Evolutionary conservation across 1,284 basidiomycete genomes (phyloP), one percentile per base, ranked within the genome.

Genomic region (Rhodotorula sp.): DNA sequence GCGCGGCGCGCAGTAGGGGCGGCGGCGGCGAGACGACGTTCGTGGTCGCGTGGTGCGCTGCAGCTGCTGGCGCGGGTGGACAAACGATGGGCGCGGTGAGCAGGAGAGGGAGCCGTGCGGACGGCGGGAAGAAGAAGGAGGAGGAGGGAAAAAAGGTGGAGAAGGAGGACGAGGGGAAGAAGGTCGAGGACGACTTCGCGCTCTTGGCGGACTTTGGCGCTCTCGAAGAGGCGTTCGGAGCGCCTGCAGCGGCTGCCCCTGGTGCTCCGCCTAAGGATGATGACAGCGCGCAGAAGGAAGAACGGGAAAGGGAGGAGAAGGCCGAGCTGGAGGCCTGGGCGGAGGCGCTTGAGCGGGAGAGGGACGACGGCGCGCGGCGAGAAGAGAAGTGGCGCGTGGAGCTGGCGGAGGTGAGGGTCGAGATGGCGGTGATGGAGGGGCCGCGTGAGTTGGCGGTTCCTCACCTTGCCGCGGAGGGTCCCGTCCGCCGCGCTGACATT

Each of bases 171-270:
- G n/a, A 50, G 36, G 34, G 8, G 25, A 32, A 29, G 36, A 37
- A 55, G 37, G 58, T 44, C 57, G 71, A 69, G 46, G 64, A 67
- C 34, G 63, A 69, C 44, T 61, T 66, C 15, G 56, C 61, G 12
- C 54, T 66, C 25, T 8, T 72, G 17, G 58, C 58, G 44, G 71
- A 73, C 55, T 73, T 73, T 53, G 53, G 51, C 15, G 53, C 65
- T 4, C 65, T 73, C 58, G 71, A 73, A 41, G 71, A 69, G n/a
- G 71, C 71, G 21, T 73, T 73, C 48, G 71, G 71, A 5, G 53
- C 44, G 7, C 9, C 46, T 1, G 25, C 39, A 3, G 12, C 36
- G 0, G 2, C 61, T 27, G n/a, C n/a, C 5, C 21, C 41, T 10
- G 19, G 53, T 12, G 41, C 32, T 8, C 27, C 60, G 19, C n/a